Percentiles rank a stretch among this genome's conserved stretches.
These are phyloP conservation scores for Apodospora peruviana DNA, from an alignment of 495 filamentous ascomycete genomes.

Conservation along the genomic window DNA sequence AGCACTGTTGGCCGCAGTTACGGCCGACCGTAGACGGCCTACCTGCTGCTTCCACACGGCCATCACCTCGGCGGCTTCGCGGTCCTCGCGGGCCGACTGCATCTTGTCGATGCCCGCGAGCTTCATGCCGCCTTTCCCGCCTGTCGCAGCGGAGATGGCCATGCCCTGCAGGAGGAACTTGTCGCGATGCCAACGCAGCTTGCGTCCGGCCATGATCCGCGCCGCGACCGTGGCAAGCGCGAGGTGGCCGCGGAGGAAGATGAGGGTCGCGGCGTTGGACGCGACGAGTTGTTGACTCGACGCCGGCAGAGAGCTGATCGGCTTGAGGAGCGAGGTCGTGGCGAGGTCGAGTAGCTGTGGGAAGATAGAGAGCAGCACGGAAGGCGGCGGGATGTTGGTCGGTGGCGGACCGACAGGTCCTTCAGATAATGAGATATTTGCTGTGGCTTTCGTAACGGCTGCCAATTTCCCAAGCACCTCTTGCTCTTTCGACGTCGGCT, in stretches of 20 bases:
- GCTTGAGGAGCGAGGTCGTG: conserved; percentile 46
- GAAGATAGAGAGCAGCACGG: conserved; percentile 71
- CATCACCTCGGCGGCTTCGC: conserved; percentile 77
- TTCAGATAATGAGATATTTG: too few relatives aligned
- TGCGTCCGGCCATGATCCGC: conserved; percentile 79
- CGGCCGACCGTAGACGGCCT: conserved; percentile 55
- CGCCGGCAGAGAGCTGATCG: conserved; percentile 45
- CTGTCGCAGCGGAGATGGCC: conserved; percentile 68
- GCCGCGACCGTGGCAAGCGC: conserved; percentile 61
- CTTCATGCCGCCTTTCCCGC: conserved; percentile 78
- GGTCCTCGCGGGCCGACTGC: conserved; percentile 76
- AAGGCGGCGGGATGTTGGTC: conserved; percentile 85
- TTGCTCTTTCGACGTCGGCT: background rate
- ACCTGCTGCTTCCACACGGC: conserved; percentile 64
- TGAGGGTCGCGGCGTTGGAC: conserved; percentile 46
- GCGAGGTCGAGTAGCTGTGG: conserved; percentile 57
- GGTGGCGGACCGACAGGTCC: conserved; percentile 48
- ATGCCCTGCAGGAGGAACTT: conserved; percentile 78
- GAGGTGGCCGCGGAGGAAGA: conserved; percentile 50
- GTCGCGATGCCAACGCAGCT: conserved; percentile 85
- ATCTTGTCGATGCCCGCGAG: conserved; percentile 73
- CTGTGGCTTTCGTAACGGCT: background rate
- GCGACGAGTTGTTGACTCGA: conserved; percentile 53
- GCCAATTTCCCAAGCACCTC: conserved; percentile 5
- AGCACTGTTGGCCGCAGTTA: conserved; percentile 43